Percentiles rank a stretch among this genome's conserved stretches.
These are phyloP conservation scores for Pyracantha coccinea DNA, from an alignment of 331 rosid genomes.

Conservation along the genomic window DNA sequence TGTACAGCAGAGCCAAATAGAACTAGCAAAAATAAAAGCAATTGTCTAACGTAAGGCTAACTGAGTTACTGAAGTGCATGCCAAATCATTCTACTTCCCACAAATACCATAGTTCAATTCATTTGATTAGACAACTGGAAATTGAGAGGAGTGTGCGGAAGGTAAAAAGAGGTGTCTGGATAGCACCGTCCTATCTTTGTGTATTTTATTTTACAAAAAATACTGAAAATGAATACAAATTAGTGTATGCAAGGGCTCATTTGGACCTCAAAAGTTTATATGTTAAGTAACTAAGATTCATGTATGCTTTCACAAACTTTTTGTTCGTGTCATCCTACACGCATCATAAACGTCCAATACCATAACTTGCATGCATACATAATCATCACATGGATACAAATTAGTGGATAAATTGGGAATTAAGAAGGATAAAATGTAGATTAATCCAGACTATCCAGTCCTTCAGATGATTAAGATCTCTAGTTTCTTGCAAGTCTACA, in stretches of 20 bases:
- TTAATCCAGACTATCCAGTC: background rate
- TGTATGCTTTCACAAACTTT: background rate
- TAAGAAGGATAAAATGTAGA: background rate
- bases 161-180: no score
- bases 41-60: background rate
- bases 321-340: background rate
- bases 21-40: background rate
- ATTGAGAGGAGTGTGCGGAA: no score
- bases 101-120: background rate
- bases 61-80: background rate
- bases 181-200: background rate
- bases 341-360: no score
- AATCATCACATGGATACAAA: no score
- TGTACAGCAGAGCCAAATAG: background rate
- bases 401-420: background rate
- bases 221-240: background rate
- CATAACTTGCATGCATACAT: no score
- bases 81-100: background rate
- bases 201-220: background rate
- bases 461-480: background rate
- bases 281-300: background rate
- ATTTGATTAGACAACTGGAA: no score
- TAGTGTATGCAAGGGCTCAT: background rate
- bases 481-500: background rate
- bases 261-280: background rate